phyloP scores from a whole-genome alignment of 352 stramenopile species.

The Globisporangium alternatum region DNA sequence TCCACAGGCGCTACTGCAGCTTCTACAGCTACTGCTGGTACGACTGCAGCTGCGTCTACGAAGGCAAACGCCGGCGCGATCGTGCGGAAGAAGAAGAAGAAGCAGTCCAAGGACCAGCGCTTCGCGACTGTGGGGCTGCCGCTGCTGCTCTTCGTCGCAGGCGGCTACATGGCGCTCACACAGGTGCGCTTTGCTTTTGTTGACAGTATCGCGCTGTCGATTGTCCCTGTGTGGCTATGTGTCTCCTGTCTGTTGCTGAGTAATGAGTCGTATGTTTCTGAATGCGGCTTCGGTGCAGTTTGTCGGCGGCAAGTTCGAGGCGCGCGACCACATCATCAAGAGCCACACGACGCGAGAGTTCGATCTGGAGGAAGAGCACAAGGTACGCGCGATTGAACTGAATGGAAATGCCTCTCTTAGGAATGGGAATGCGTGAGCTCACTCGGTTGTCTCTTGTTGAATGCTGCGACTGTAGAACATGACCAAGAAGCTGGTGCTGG shows the following conservation, averaged over 20 bases:
- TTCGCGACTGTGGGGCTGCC: constrained; percentile 73
- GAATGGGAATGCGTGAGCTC: neutral
- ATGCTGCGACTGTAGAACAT: constrained; percentile 59
- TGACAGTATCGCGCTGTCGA: neutral
- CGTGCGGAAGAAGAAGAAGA: constrained; percentile 40
- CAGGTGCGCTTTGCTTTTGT: constrained; percentile 39
- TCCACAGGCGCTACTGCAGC: neutral
- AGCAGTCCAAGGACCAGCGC: constrained; percentile 50
- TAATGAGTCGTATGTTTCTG: neutral
- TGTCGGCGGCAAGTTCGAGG: constrained; percentile 80
- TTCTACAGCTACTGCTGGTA: neutral
- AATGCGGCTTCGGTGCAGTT: constrained; percentile 39
- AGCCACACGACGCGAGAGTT: constrained; percentile 80
- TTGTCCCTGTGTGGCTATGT: neutral
- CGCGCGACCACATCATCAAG: constrained; percentile 76
- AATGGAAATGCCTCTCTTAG: neutral
- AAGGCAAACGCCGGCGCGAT: constrained; percentile 5
- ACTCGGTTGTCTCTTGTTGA: neutral
- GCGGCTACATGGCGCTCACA: constrained; percentile 68
- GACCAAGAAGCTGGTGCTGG: constrained; percentile 73
- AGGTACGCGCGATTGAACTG: constrained; percentile 33
- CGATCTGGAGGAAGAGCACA: constrained; percentile 85
- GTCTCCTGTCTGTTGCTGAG: constrained; percentile 4
- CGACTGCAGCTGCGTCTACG: constrained; percentile 13
- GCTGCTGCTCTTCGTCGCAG: constrained; percentile 80